phyloP scores from a whole-genome alignment of 1,284 basidiomycete genomes.

The Cutaneotrichosporon cavernicola region DNA sequence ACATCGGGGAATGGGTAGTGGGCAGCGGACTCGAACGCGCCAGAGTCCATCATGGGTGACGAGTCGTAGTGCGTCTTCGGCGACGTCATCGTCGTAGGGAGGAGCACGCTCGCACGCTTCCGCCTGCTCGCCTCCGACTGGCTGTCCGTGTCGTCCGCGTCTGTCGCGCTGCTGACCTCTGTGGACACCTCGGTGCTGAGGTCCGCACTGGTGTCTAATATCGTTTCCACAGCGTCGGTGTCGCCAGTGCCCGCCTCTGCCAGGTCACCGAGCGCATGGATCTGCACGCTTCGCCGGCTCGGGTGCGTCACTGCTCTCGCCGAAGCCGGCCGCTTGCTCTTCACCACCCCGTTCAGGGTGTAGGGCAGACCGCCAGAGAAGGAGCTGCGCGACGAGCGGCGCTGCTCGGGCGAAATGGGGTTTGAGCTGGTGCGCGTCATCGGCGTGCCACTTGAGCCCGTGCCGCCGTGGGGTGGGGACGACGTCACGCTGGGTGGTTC shows the following conservation, averaged over 20 bases:
- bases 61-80: constrained; percentile 14
- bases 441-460: constrained; percentile 10
- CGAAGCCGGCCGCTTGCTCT: constrained; percentile 27
- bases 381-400: neutral
- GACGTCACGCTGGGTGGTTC: constrained; percentile 26
- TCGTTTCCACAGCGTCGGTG: constrained; percentile 4
- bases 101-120: constrained; percentile 45
- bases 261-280: constrained; percentile 20
- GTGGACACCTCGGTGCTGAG: neutral
- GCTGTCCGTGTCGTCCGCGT: constrained; percentile 30
- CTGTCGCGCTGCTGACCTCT: constrained; percentile 13
- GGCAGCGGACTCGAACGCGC: neutral
- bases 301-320: constrained; percentile 6
- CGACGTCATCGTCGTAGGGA: constrained; percentile 18
- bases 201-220: neutral
- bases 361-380: constrained; percentile 42
- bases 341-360: constrained; percentile 47
- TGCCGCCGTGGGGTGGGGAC: constrained; percentile 37
- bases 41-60: constrained; percentile 5
- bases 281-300: constrained; percentile 13
- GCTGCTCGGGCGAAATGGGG: constrained; percentile 14
- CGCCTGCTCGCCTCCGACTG: constrained; percentile 29
- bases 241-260: neutral
- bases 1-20: constrained; percentile 6
- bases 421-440: constrained; percentile 8